Conservation (phyloP, 1,139 yeast species). For the Debaryomyces sp. region DNA sequence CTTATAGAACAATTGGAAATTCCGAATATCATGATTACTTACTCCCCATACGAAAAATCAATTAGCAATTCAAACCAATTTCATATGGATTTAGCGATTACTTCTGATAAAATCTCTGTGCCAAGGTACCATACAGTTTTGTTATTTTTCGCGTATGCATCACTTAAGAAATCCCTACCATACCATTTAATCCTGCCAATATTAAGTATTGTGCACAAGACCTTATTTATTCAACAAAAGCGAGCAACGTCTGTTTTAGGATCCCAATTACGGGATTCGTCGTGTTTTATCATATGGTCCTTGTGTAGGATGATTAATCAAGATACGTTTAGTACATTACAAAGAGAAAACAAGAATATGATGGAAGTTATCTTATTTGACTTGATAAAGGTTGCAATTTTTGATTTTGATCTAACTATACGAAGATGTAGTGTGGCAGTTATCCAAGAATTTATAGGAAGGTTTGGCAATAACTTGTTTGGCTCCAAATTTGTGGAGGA, state of each 20-base stretch:
- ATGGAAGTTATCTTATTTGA: slow-evolving; percentile 36
- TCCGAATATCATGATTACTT: slow-evolving; percentile 6
- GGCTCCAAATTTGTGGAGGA: slow-evolving; percentile 9
- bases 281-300: slow-evolving; percentile 67
- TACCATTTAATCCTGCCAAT: slow-evolving; percentile 23
- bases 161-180: slow-evolving; percentile 34
- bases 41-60: slow-evolving; percentile 5
- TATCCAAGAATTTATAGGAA: slow-evolving; percentile 80
- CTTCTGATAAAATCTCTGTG: slow-evolving; percentile 25
- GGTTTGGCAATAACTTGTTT: slow-evolving; percentile 53
- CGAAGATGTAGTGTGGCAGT: slow-evolving; percentile 88
- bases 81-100: slow-evolving; percentile 17
- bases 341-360: slow-evolving; percentile 13
- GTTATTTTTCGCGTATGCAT: slow-evolving; percentile 37
- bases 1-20: slow-evolving; percentile 29
- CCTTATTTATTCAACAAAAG: slow-evolving; percentile 57
- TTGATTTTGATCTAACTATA: slow-evolving; percentile 73
- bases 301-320: slow-evolving; percentile 30
- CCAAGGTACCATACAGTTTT: slow-evolving; percentile 39
- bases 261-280: slow-evolving; percentile 76
- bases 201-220: slow-evolving; percentile 39
- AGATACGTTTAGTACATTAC: slow-evolving; percentile 13
- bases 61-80: not conserved
- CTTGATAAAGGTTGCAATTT: slow-evolving; percentile 56
- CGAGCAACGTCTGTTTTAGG: slow-evolving; percentile 58